These are phyloP conservation scores for Podospora pseudopauciseta DNA, from an alignment of 495 filamentous ascomycete species.

Conservation along the genomic window DNA sequence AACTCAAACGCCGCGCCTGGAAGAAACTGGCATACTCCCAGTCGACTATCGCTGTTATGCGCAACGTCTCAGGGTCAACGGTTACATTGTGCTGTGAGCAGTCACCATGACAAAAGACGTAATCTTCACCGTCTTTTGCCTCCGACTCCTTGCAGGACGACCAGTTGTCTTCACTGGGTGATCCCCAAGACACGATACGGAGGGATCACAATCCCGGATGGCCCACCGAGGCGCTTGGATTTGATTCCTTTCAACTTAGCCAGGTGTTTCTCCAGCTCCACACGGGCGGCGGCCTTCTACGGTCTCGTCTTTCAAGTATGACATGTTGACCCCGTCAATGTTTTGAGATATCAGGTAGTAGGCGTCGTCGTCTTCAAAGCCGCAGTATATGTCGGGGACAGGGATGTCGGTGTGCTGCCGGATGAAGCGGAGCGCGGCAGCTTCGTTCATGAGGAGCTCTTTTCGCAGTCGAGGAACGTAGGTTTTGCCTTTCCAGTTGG, in stretches of 20 bases:
- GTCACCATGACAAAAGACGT: conserved; percentile 20
- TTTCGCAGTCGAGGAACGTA: too few species aligned
- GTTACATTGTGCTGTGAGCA: conserved; percentile 16
- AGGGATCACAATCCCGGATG: conserved; percentile 14
- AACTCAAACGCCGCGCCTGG: conserved; percentile 12
- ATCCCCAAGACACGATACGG: conserved; percentile 15
- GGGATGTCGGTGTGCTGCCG: conserved; percentile 12
- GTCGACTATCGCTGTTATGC: conserved; percentile 17
- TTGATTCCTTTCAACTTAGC: conserved; percentile 9
- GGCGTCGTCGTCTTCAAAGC: conserved; percentile 19
- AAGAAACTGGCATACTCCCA: conserved; percentile 22
- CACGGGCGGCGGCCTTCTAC: conserved; percentile 9
- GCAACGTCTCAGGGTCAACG: conserved; percentile 16
- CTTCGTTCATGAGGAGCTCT: conserved; percentile 10
- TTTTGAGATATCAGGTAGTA: conserved; percentile 16
- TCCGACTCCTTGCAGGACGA: conserved; percentile 3
- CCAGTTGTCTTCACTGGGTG: conserved; percentile 8
- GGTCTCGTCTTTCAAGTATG: conserved; percentile 10
- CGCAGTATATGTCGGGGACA: conserved; percentile 9
- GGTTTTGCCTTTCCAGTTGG: too few species aligned
- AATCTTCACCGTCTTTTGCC: conserved; percentile 2
- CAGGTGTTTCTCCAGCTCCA: conserved; percentile 11
- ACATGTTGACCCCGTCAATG: conserved; percentile 18
- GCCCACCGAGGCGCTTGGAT: conserved; percentile 14
- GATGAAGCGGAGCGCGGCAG: conserved; percentile 13